phyloP scores from a whole-genome alignment of 2,329 filamentous ascomycete genomes.

The Neopestalotiopsis sp. region DNA sequence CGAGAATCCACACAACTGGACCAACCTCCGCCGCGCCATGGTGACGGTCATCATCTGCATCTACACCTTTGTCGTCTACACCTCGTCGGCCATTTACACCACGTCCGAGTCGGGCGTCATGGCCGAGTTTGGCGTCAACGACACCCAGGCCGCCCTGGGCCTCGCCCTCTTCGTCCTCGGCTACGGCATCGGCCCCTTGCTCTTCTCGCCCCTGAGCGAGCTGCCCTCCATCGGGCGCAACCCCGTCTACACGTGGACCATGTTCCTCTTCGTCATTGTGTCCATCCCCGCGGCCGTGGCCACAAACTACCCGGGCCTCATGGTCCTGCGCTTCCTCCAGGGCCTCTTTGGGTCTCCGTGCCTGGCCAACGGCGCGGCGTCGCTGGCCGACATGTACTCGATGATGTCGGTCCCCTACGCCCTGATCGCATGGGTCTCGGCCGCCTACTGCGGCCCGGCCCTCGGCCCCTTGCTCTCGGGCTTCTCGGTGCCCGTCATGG shows the following conservation, averaged over 20 bases:
- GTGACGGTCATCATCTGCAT: conserved; percentile 54
- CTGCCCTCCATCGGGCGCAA: conserved; percentile 71
- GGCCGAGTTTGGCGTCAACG: conserved; percentile 56
- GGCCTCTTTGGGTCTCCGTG: conserved; percentile 72
- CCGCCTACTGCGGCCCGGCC: conserved; percentile 57
- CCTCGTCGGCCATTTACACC: conserved; percentile 58
- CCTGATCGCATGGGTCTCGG: conserved; percentile 63
- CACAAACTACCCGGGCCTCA: conserved; percentile 66
- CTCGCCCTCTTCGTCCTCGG: conserved; percentile 69
- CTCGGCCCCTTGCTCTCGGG: conserved; percentile 67
- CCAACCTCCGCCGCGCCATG: conserved; percentile 45
- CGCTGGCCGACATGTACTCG: conserved; percentile 59
- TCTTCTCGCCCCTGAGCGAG: conserved; percentile 72
- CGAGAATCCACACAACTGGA: conserved; percentile 63
- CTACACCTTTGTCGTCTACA: conserved; percentile 66
- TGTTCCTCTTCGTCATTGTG: conserved; percentile 72
- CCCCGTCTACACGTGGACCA: conserved; percentile 70
- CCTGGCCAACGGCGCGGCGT: conserved; percentile 63
- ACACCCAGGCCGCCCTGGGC: conserved; percentile 59
- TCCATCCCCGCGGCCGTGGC: conserved; percentile 69
- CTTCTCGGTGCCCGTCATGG: conserved; percentile 61
- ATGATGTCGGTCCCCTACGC: conserved; percentile 62
- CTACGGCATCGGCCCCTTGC: conserved; percentile 66
- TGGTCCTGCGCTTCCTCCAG: conserved; percentile 68
- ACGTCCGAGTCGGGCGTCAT: conserved; percentile 53